phyloP scores from a whole-genome alignment of 306 rosid genomes.

The Lagenaria siceraria region DNA sequence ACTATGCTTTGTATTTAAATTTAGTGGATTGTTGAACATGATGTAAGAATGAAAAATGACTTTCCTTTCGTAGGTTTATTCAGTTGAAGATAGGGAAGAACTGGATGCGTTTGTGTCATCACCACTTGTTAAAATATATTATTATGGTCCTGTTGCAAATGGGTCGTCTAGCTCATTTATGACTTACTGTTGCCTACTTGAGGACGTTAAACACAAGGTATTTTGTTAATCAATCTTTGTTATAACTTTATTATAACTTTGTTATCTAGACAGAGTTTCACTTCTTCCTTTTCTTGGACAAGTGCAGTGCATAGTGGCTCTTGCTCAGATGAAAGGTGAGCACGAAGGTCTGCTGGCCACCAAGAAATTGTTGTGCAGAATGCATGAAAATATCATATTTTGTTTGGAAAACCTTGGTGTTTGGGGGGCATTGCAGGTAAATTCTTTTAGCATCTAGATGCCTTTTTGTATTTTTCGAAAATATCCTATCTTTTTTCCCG shows the following conservation, averaged over 20 bases:
- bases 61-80: constrained; percentile 43
- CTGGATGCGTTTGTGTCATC: constrained; percentile 51
- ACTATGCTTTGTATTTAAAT: not conserved
- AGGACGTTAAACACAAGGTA: constrained; percentile 56
- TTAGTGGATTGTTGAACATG: not conserved
- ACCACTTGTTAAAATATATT: constrained; percentile 32
- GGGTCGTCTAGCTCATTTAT: constrained; percentile 19
- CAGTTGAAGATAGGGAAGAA: constrained; percentile 42
- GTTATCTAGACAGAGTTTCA: constrained; percentile 1
- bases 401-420: constrained; percentile 68
- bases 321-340: constrained; percentile 29
- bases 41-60: not conserved
- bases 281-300: constrained; percentile 15
- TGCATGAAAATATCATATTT: constrained; percentile 61
- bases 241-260: not conserved
- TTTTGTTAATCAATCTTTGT: constrained; percentile 5
- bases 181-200: constrained; percentile 26
- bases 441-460: constrained; percentile 8
- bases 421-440: constrained; percentile 81
- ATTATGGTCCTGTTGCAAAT: constrained; percentile 31
- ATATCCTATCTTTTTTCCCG: not conserved
- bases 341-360: constrained; percentile 39
- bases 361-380: constrained; percentile 50
- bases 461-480: constrained; percentile 10
- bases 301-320: constrained; percentile 48